Base-by-base conservation (phyloP, 2,329 filamentous ascomycete species). In the Ophiostoma himal-ulmi region DNA sequence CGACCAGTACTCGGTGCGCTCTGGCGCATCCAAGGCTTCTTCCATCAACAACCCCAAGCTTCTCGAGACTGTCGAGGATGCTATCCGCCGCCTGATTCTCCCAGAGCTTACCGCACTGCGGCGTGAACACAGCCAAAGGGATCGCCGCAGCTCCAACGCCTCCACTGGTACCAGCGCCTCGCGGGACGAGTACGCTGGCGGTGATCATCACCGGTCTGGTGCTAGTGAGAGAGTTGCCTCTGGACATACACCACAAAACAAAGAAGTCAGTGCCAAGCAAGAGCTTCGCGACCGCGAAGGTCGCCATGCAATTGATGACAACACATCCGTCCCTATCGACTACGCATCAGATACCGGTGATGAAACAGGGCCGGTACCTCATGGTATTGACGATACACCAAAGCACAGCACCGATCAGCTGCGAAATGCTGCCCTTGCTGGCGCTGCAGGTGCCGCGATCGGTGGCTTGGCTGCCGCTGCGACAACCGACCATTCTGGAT, bases 11-110 rank as follows among this genome's bases (percentile, higher is more conserved):
- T 86, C 85, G 44, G 78, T 82, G 72, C 82, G 81, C 70, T 85
- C 83, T 0, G 81, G 80, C 8, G 79, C 79, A 34, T 87, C 86
- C 37, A 82, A 81, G 30, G 62, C 72, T 1, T 92, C 92, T 3
- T 94, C 92, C 0, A 92, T 96, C 78, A 96, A 96, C 80, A 97
- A 97, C 76, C 94, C 94, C 0, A 95, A 93, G 77, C 82, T 97
- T 1, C 85, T 97, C 1, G 92, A 95, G 76, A 95, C 93, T 0
- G 94, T 97, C 3, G 94, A 97, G 80, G 93, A 97, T 80, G 93
- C 93, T 17, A 96, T 97, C 76, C 89, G 93, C 73, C 87, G 93
- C 67, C 84, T 97, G 68, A 96, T 97, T 69, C 81, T 99, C 2
- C 95, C 95, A 0, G 94, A 99, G 79, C 84, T 99, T 64, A 94